phyloP scores from a whole-genome alignment of 768 basidiomycete species.

The Mycena venus region DNA sequence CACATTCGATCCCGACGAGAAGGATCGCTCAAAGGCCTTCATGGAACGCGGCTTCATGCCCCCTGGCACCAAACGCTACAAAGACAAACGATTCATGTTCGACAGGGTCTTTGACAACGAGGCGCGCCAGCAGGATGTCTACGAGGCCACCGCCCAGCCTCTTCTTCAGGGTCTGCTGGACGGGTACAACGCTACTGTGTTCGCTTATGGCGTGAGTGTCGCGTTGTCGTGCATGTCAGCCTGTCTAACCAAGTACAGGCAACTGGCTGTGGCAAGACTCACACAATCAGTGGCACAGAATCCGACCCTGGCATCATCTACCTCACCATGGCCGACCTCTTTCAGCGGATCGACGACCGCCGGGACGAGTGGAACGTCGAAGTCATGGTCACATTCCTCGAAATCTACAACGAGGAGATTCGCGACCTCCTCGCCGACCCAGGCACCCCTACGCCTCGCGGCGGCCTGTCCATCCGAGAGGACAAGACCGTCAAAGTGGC shows the following conservation, averaged over 20 bases:
- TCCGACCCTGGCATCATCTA: constrained; percentile 94
- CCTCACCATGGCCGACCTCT: constrained; percentile 96
- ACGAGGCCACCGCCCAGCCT: constrained; percentile 87
- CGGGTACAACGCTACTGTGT: constrained; percentile 97
- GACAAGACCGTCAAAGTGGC: constrained; percentile 94
- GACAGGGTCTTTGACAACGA: constrained; percentile 91
- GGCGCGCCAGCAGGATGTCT: constrained; percentile 88
- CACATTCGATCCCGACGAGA: constrained; percentile 96
- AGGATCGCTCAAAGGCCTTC: constrained; percentile 83
- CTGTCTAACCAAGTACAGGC: constrained; percentile 67
- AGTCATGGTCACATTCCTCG: constrained; percentile 94
- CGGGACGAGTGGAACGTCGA: constrained; percentile 88
- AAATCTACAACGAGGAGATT: constrained; percentile 99
- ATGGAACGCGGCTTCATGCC: constrained; percentile 88
- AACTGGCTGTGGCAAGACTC: constrained; percentile 99
- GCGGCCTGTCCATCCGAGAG: constrained; percentile 94
- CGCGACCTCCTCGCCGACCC: constrained; percentile 91
- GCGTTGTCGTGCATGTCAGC: constrained; percentile 11
- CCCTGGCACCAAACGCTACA: constrained; percentile 93
- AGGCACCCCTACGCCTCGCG: constrained; percentile 72
- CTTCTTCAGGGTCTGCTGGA: constrained; percentile 88
- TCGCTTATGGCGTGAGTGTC: constrained; percentile 93
- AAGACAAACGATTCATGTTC: constrained; percentile 97
- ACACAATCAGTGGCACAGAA: constrained; percentile 96
- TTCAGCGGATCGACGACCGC: constrained; percentile 91